Evolutionary conservation across 2,329 filamentous ascomycete genomes (phyloP), one percentile per base, ranked within the genome.

Genomic region (Tolypocladium album): DNA sequence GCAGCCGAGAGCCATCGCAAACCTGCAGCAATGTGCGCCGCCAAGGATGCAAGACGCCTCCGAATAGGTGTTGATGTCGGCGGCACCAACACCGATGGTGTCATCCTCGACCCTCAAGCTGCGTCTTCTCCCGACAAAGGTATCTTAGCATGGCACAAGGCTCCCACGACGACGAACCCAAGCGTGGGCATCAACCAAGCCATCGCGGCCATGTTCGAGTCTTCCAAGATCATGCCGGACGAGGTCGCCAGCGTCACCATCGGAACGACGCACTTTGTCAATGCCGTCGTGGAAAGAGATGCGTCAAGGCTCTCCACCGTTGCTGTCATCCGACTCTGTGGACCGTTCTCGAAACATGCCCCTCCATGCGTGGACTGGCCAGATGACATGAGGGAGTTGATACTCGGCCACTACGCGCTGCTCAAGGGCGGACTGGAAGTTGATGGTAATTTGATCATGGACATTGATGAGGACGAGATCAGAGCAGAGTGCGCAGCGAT

Each of bases 241-340:
- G 67, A 75, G 7, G 72, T 83, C 22, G 75, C 77, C 17, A 78
- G 76, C 61, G 75, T 82, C 17, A 80, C 79, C 2, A 81, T 83
- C 62, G 80, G 80, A 58, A 82, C 79, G 1, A 84, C 82, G 0
- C 81, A 85, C 61, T 85, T 85, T 64, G 75, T 85, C 64, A 85
- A 85, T 61, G 82, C 82, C 11, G 79, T 85, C 3, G 73, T 85
- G 1, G 80, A 84, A 67, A 72, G 78, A 52, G 81, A 85, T 61
- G 72, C 72, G 9, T 66, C 74, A 1, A 75, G 79, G 2, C 68
- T 85, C 3, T 75, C 76, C 17, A 72, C 69, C 6, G 81, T 85
- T 6, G 82, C 81, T 2, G 80, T 84, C 2, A 65, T 85, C 20
- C 76, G 82, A 7, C 74, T 85, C 6, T 82, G 78, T 52, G 79